Conservation (phyloP, 106 monocot genomes). For the Triglochin maritima region DNA sequence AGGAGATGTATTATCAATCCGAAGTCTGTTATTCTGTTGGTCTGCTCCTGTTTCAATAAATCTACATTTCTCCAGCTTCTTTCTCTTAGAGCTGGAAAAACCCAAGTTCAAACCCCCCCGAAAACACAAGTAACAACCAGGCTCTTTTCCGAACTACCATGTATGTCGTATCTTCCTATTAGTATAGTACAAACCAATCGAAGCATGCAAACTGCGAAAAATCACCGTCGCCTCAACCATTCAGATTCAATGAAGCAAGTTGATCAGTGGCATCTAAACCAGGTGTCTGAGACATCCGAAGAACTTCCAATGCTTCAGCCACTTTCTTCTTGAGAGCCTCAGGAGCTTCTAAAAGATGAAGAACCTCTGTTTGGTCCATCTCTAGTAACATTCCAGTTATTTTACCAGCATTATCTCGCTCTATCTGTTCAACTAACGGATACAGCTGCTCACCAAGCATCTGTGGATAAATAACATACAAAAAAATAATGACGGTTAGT, state of each 20-base stretch:
- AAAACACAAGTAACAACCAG: too few species aligned
- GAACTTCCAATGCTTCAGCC: conserved; percentile 46
- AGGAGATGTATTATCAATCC: too few species aligned
- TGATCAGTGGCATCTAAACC: conserved; percentile 20
- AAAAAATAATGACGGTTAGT: background rate
- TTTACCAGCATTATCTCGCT: conserved; percentile 30
- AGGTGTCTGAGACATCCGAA: conserved; percentile 4
- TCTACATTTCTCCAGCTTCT: too few species aligned
- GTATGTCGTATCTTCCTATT: too few species aligned
- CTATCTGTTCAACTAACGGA: conserved; percentile 47
- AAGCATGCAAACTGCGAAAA: too few species aligned
- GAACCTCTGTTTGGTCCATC: conserved; percentile 56
- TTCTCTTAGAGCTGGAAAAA: too few species aligned
- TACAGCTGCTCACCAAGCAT: conserved; percentile 51
- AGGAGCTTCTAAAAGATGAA: conserved; percentile 58
- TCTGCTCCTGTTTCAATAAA: too few species aligned
- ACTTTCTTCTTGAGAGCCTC: conserved; percentile 47
- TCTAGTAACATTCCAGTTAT: conserved; percentile 43
- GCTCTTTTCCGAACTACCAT: too few species aligned
- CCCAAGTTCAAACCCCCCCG: too few species aligned
- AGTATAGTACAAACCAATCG: too few species aligned
- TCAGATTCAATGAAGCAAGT: conserved; percentile 19
- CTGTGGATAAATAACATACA: conserved; percentile 11
- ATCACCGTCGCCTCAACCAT: conserved; percentile 4
- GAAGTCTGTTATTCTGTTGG: too few species aligned